Evolutionary conservation across 2,329 filamentous ascomycete species (phyloP), one percentile per base, ranked within the genome.

Genomic region (Pleomassaria siparia): DNA sequence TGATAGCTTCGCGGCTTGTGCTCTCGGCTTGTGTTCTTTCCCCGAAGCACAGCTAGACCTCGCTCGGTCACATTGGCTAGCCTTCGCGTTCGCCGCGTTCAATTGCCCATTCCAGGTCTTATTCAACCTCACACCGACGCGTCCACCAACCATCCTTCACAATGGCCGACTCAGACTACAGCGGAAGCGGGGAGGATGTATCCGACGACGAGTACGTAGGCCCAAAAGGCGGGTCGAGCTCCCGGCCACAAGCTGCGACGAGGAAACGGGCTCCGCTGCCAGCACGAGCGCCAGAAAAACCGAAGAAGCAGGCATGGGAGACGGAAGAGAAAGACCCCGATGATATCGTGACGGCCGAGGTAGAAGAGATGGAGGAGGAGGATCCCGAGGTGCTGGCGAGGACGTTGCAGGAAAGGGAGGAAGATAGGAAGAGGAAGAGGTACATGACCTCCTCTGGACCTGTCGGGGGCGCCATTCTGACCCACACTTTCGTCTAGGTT

Each of bases 341-440:
- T 72, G 79, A 44, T 69, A 80, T 62, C 71, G 79, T 39, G 67
- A 69, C 45, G 59, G 69, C 28, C n/a, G n/a, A n/a, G 11, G 80
- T 77, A 76, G 89, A 92, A 65, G 82, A 82, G 6, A 82, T 91
- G 26, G 81, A 88, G 41, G 89, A 94, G 71, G 86, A 86, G 16
- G 86, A 59, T 12, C 58, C 95, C 72, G 90, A 88, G 37, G 85
- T 84, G 47, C 83, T 95, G 56, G 85, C 84, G 47, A 82, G 81
- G 33, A 80, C 81, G 11, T 80, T 95, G 32, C 85, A 89, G 55
- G 86, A 86, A 18, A 72, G 88, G 24, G 79, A 91, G 40, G 90
- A 95, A 70, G 89, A 89, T 18, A 85, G 88, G 67, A 95, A 95
- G 77, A 84, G 91, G 50, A 85, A 85, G 66, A 78, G 83, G 81